These are phyloP conservation scores for Aspergillus sp. DNA, from an alignment of 2,329 filamentous ascomycete genomes.

Conservation along the genomic window DNA sequence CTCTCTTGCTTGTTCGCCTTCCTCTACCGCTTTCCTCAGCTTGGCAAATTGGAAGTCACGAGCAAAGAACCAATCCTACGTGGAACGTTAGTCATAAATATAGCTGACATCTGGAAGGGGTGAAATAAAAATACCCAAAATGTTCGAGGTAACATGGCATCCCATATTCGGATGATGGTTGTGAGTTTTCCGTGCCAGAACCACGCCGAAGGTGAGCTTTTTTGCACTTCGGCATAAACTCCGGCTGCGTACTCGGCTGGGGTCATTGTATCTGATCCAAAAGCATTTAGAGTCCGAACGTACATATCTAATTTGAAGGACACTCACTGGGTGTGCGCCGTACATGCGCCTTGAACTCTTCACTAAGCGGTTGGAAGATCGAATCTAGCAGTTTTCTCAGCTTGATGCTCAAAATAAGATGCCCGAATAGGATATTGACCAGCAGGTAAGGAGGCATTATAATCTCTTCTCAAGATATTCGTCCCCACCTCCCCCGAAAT, in stretches of 20 bases:
- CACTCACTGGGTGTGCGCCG: neutral
- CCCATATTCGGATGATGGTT: neutral
- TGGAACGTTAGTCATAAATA: neutral
- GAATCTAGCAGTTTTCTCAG: neutral
- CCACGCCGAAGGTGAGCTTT: neutral
- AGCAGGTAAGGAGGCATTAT: neutral
- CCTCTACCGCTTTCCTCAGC: neutral
- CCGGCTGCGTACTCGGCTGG: neutral
- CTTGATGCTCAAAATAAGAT: neutral
- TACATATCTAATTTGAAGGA: too few relatives aligned
- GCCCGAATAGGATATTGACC: neutral
- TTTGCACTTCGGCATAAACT: neutral
- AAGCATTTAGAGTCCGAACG: too few relatives aligned
- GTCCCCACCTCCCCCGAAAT: conserved; percentile 11
- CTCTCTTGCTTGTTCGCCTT: neutral
- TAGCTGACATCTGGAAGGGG: too few relatives aligned
- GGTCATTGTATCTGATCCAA: neutral
- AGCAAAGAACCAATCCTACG: neutral
- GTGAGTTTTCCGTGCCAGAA: neutral
- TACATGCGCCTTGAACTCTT: neutral
- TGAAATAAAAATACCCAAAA: neutral
- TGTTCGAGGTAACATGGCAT: neutral
- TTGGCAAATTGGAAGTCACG: neutral
- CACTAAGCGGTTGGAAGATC: neutral
- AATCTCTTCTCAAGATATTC: conserved; percentile 8